Conservation (phyloP, 192 early-diverging fungal species). For the Lobosporangium transversale region DNA sequence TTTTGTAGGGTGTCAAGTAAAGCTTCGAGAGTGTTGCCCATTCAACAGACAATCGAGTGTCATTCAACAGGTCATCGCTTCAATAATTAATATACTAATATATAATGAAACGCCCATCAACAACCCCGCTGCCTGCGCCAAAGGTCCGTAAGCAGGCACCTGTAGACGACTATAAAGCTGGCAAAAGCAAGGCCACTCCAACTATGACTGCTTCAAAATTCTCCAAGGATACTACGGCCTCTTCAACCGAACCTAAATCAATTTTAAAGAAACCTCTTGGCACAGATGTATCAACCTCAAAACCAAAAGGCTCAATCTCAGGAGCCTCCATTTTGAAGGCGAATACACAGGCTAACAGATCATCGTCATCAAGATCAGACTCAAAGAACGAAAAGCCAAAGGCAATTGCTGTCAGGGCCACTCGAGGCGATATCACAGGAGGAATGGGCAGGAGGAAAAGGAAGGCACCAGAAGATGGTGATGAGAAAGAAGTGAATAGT, state of each 20-base stretch:
- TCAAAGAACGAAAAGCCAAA: constrained; percentile 20
- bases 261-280: constrained; percentile 44
- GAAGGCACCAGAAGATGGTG: constrained; percentile 17
- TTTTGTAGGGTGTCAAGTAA: too few species aligned
- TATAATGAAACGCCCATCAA: constrained; percentile 28
- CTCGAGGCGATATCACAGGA: constrained; percentile 44
- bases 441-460: constrained; percentile 34
- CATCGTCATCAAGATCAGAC: constrained; percentile 3
- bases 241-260: constrained; percentile 38
- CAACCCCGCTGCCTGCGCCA: constrained; percentile 14
- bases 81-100: too few species aligned
- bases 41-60: too few species aligned
- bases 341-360: constrained; percentile 31
- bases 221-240: too few species aligned
- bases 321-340: constrained; percentile 41
- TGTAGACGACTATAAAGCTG: constrained; percentile 25
- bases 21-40: too few species aligned
- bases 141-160: constrained; percentile 50
- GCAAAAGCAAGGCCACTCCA: background rate
- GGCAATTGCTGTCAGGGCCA: constrained; percentile 29
- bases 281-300: constrained; percentile 28
- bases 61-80: too few species aligned
- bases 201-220: background rate
- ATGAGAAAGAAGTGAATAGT: constrained; percentile 32
- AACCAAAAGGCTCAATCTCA: constrained; percentile 40